Evolutionary conservation across 73 alveolate genomes (phyloP).

Genomic region (Paramecium bursaria): DNA sequence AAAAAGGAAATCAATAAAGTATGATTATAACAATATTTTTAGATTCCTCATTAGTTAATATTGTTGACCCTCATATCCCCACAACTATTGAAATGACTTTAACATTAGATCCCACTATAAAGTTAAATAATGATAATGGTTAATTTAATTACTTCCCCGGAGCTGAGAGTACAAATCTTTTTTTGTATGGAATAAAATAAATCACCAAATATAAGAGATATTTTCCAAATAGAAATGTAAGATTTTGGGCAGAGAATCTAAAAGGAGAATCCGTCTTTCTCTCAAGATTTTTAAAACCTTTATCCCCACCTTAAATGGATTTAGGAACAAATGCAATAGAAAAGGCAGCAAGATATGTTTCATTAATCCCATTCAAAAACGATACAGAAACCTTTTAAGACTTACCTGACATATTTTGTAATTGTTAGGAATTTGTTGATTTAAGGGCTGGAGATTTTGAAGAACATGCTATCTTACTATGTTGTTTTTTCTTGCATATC

Average conservation of each 20-base stretch:
- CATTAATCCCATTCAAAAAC: constrained; percentile 95
- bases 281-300: constrained; percentile 88
- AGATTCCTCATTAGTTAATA: constrained; percentile 65
- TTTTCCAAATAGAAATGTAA: constrained; percentile 84
- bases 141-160: constrained; percentile 89
- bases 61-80: constrained; percentile 65
- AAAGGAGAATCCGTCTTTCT: constrained; percentile 91
- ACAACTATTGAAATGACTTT: constrained; percentile 69
- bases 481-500: constrained; percentile 95
- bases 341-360: constrained; percentile 96
- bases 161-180: constrained; percentile 86
- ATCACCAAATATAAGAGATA: constrained; percentile 71
- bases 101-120: constrained; percentile 67
- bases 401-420: constrained; percentile 98
- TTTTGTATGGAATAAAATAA: constrained; percentile 81
- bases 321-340: constrained; percentile 91
- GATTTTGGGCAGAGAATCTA: constrained; percentile 92
- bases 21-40: constrained; percentile 61
- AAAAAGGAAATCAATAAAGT: constrained; percentile 62
- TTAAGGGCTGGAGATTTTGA: constrained; percentile 98
- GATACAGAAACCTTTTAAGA: constrained; percentile 96
- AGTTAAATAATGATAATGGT: constrained; percentile 38
- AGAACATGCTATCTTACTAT: constrained; percentile 98
- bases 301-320: constrained; percentile 88
- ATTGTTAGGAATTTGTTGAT: constrained; percentile 93